Conservation (phyloP, 306 rosid genomes). For the Prunus armeniaca region DNA sequence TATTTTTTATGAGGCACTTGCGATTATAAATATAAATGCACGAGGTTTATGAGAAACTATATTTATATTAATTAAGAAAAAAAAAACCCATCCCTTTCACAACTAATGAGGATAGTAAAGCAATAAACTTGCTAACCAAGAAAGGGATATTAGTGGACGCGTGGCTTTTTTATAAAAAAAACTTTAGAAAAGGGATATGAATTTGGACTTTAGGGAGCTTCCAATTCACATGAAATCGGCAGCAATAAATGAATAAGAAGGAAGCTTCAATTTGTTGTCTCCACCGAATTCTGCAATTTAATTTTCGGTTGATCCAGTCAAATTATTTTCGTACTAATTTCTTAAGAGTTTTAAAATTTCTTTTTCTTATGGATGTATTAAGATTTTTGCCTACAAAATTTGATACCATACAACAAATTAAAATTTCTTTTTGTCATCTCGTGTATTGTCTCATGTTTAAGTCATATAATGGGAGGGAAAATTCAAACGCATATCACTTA, state of each 20-base stretch:
- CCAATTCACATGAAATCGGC: slow-evolving; percentile 22
- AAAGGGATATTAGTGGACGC: background rate
- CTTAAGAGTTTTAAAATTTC: too few species aligned
- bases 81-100: background rate
- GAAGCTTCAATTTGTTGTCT: slow-evolving; percentile 2
- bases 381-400: too few species aligned
- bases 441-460: too few species aligned
- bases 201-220: slow-evolving; percentile 1
- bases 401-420: too few species aligned
- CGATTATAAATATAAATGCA: background rate
- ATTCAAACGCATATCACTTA: too few species aligned
- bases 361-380: too few species aligned
- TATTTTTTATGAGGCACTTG: too few species aligned
- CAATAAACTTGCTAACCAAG: background rate
- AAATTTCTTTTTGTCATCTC: too few species aligned
- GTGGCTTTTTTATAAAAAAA: background rate
- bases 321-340: too few species aligned
- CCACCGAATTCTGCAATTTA: background rate
- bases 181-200: background rate
- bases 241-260: background rate
- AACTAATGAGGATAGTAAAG: background rate
- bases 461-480: too few species aligned
- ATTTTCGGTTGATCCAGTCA: too few species aligned
- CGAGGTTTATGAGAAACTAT: background rate
- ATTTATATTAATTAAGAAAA: too few species aligned